Evolutionary conservation across 495 filamentous ascomycete species (phyloP).

Genomic region (Penicillium crystallinum): DNA sequence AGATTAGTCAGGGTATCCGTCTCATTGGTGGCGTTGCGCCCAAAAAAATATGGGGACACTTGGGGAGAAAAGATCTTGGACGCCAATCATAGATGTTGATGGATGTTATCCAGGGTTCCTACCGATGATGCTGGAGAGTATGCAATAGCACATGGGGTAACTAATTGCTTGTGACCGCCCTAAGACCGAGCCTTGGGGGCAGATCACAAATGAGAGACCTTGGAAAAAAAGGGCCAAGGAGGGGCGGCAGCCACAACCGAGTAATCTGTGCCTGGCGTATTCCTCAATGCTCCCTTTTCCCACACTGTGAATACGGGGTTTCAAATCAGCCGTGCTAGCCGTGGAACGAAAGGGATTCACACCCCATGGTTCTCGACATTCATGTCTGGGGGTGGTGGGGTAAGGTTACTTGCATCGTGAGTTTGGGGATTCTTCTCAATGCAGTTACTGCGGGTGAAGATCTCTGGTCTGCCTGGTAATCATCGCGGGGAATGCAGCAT

Average conservation of each 20-base stretch:
- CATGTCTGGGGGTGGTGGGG: neutral
- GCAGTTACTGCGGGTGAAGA: neutral
- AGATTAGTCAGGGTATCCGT: neutral
- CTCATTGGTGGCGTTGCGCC: neutral
- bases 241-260: conserved; percentile 5
- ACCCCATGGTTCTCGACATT: neutral
- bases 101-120: neutral
- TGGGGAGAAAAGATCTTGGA: neutral
- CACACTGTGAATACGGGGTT: neutral
- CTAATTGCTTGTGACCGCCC: conserved; percentile 1
- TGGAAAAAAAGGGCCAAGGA: neutral
- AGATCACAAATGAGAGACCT: neutral
- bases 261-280: neutral
- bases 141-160: neutral
- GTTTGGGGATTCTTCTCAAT: neutral
- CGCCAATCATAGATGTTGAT: neutral
- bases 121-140: neutral
- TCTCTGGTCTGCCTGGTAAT: conserved; percentile 1
- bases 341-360: neutral
- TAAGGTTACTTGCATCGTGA: conserved; percentile 2
- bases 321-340: neutral
- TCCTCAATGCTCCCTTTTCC: neutral
- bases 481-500: conserved; percentile 4
- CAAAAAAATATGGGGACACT: neutral
- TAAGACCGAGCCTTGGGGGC: neutral